Evolutionary conservation across 2,329 filamentous ascomycete species (phyloP), one percentile per base, ranked within the genome.

Genomic region (Ascochyta viciae-villosae): DNA sequence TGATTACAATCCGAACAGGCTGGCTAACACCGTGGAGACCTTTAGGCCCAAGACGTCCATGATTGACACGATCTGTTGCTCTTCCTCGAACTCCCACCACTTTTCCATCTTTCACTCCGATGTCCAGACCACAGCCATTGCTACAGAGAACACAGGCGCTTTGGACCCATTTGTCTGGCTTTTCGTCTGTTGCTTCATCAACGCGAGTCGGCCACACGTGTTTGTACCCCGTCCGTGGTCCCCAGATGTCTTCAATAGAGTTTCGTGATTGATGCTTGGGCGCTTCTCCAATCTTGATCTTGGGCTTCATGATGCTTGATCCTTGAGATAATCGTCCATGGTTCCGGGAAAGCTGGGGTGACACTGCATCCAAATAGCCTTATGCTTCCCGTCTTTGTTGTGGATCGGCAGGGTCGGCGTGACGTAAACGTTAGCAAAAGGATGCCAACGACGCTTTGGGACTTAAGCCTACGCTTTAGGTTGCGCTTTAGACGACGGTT

Each of bases 231-330:
- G 35, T 52, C 23, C 41, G 34, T 26, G 49, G 49, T 19, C 49
- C 49, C 49, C 41, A 52, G 8, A 52, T 45, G 19, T 52, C 48
- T 26, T 51, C 49, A n/a, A 52, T 52, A 4, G 49, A 52, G 15
- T 52, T 35, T 26, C 49, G 41, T 26, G 49, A 45, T 19, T 52
- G 49, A 16, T 45, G 41, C 41, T 52, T 52, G 3, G 49, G 49
- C 10, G 49, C 41, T 10, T 45, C 41, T n/a, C 49, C 49, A 22
- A 52, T 52, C 27, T 40, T 52, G 26, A 52, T 33, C 27, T 50
- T 50, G 2, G 38, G 27, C 27, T 50, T 50, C 47, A 50, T 50
- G 6, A 35, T 50, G 38, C 29, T 50, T 50, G 23, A 35, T 42
- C 22, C 38, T 42, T 16, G 19, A 22, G 15, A 26, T 26, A 3